Evolutionary conservation across 2,329 filamentous ascomycete genomes (phyloP), one percentile per base, ranked within the genome.

Genomic region (Xylariaceae sp.): DNA sequence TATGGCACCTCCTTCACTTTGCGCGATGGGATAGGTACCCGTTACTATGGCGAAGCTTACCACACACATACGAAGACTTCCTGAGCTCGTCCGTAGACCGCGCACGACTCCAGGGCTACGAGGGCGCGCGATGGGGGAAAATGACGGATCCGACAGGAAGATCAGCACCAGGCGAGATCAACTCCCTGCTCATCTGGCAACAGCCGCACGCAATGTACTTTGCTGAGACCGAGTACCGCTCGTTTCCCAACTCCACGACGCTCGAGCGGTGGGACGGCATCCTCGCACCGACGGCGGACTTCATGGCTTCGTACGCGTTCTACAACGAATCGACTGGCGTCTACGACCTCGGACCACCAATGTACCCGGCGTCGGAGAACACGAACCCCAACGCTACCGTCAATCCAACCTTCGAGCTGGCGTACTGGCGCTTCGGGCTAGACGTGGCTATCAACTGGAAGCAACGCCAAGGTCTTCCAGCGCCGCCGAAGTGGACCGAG

Each of bases 381-480:
- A 84, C 81, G 0, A 73, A 74, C 8, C 80, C 80, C 0, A 83
- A 83, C 56, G 67, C 62, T 1, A 84, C 80, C 0, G 64, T 77
- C 2, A 84, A 84, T 60, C 79, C 81, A 19, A 76, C 80, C 0
- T 85, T 84, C 53, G 81, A 85, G 68, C 68, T 80, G 4, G 77
- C 80, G 5, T 85, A 85, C 66, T 84, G 80, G 80, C 73, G 77
- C 12, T 84, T 84, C 56, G 81, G 81, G 1, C 72, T 84, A 12
- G 73, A 78, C 29, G 65, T 83, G 1, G 81, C 81, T 3, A 69
- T 72, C 2, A 61, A 67, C 7, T 85, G 81, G 81, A 79, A 78
- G 62, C 55, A 67, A 46, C 71, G 80, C 3, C 76, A 77, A 47
- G 68, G 68, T 2, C 68, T 73, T n/a, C 44, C 70, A 0, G 65